phyloP scores from a whole-genome alignment of 257 asterid genomes.

The Lycium barbarum region DNA sequence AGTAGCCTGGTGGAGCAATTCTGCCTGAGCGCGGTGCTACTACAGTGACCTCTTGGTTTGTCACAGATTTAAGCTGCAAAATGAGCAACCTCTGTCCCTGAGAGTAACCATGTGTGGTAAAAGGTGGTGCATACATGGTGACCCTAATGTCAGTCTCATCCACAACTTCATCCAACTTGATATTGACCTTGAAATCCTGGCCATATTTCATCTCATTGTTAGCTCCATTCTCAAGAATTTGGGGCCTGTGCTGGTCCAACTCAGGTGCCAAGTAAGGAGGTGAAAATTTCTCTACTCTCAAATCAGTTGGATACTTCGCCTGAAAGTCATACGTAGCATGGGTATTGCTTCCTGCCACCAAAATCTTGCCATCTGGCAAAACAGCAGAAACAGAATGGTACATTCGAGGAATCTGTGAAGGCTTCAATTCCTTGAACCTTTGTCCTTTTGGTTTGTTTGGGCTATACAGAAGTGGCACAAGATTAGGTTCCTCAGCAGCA shows the following conservation, averaged over 20 bases:
- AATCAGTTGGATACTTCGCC: constrained; percentile 62
- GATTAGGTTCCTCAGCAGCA: constrained; percentile 66
- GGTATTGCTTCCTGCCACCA: constrained; percentile 87
- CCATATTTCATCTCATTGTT: constrained; percentile 56
- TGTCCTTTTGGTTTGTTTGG: constrained; percentile 51
- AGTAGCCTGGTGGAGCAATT: constrained; percentile 85
- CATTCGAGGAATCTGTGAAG: constrained; percentile 72
- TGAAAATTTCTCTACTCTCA: constrained; percentile 78
- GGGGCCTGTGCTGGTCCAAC: constrained; percentile 46
- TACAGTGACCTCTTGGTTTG: constrained; percentile 39
- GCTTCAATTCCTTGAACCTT: constrained; percentile 55
- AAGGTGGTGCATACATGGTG: constrained; percentile 85
- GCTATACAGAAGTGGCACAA: constrained; percentile 63
- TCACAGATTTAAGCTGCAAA: constrained; percentile 47
- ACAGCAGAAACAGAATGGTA: constrained; percentile 73
- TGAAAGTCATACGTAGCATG: constrained; percentile 55
- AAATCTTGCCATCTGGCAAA: constrained; percentile 67
- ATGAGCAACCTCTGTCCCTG: constrained; percentile 77
- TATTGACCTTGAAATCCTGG: constrained; percentile 34
- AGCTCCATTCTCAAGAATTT: constrained; percentile 37
- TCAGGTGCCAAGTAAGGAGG: constrained; percentile 76
- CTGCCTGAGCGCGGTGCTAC: constrained; percentile 75
- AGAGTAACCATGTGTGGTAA: constrained; percentile 94
- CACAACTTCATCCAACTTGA: constrained; percentile 28
- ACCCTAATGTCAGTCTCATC: constrained; percentile 49